Base-by-base conservation (phyloP, 2,329 filamentous ascomycete genomes). In the Cryphonectria carpinicola region DNA sequence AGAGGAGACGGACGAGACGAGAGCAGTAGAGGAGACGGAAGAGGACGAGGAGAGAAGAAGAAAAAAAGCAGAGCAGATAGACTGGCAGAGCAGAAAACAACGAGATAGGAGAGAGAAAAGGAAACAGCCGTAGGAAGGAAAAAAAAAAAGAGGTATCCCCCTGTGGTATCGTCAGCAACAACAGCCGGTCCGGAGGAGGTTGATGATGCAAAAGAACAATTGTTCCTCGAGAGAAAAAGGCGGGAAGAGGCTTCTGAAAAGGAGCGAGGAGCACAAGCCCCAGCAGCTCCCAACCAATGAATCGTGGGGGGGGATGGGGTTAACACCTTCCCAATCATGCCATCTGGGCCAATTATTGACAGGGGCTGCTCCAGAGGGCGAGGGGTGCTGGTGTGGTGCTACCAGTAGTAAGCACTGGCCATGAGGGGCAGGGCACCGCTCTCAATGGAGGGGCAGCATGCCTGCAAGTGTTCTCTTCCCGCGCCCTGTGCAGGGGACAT, bases 81-180 rank as follows among this genome's bases (percentile, higher is more conserved):
- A 72, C 71, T 71, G 70, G 71, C 71, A 72, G 71, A 75, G 75
- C 76, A 78, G 73, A 76, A 76, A 79, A 78, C 76, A 73, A 80
- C 74, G 77, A 80, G 76, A 79, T 71, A 72, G 65, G 69, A 77
- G 76, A 79, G 75, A 78, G 76, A 78, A 80, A 81, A 80, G 80
- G 80, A 82, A 81, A 81, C 78, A 79, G 79, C 79, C 80, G 79
- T 80, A 14, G 73, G 54, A 28, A 11, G 22, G 43, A 8, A n/a
- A 13, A 46, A 46, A 49, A 46, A 79, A 81, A 78, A 76, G 77
- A 81, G 78, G 77, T 79, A 77, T 78, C 78, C 78, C 78, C 81
- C 78, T 72, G 73, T 75, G 77, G 77, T 79, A 78, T 80, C 78
- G 76, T 79, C 79, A 79, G 63, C 81, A 78, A 76, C 79, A 78